Evolutionary conservation across 495 filamentous ascomycete genomes (phyloP), one percentile per base, ranked within the genome.

Genomic region (Neurospora sp.): DNA sequence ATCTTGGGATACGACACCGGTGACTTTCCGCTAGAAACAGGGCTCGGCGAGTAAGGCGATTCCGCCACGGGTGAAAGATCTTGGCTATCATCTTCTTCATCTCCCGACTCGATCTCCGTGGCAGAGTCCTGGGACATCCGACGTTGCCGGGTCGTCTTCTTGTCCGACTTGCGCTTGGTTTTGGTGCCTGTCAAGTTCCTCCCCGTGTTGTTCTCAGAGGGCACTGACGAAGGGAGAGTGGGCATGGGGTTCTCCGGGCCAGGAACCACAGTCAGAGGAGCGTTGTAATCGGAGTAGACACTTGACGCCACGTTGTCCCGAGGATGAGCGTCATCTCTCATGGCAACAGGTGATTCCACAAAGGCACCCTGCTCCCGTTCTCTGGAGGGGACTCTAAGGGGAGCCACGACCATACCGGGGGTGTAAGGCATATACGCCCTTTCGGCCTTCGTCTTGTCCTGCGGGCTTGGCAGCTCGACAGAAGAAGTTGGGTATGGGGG

Each of bases 1-100:
- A 85, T 82, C 72, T 81, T 82, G 69, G 85, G 84, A 48, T 86
- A 86, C 3, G 59, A 76, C 11, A 85, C 83, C 5, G 83, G 83
- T 38, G 81, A 82, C 20, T 76, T 79, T 2, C 83, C 82, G 0
- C 72, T 74, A n/a, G 79, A 66, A 66, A 66, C 27, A 37, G 53
- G 78, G 39, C 76, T 73, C 5, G 77, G 73, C 31, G 74, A 70
- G 3, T 69, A 42, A 16, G 84, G 84, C 5, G 80, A 83, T 75
- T 87, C 84, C 5, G 76, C 77, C 2, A 87, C 84, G 3, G 86
- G 85, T 1, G 85, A 84, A 1, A 87, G 77, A 41, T 76, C 74
- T 59, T 78, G 78, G 18, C 71, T 48, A 16, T 77, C 76, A 18
- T 76, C 76, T n/a, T 75, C 76, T 7, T 75, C 72, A 8, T 42